Evolutionary conservation across 2,329 filamentous ascomycete genomes (phyloP).

Genomic region (Fusarium dimerum): DNA sequence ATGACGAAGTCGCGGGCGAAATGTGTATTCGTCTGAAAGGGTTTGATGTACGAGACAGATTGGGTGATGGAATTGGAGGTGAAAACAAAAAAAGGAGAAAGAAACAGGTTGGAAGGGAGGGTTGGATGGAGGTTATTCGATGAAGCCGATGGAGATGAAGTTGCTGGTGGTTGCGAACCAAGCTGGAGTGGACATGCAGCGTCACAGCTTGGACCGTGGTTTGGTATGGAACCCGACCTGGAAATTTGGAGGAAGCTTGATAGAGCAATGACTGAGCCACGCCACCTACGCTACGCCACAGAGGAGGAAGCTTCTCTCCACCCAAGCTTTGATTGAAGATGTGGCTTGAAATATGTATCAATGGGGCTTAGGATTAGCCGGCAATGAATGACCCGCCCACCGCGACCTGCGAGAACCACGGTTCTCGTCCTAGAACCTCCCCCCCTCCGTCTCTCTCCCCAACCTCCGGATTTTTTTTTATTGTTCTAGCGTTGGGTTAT

Average conservation of each 20-base stretch:
- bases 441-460: constrained; percentile 4
- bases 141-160: constrained; percentile 25
- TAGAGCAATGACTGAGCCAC: constrained; percentile 8
- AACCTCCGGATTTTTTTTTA: constrained; percentile 24
- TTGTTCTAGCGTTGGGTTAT: background rate
- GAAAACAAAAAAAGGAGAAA: constrained; percentile 3
- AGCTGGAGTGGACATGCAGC: constrained; percentile 27
- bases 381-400: constrained; percentile 17
- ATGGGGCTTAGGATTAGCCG: constrained; percentile 10
- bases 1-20: constrained; percentile 30
- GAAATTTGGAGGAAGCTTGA: constrained; percentile 8
- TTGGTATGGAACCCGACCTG: constrained; percentile 12
- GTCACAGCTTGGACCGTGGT: constrained; percentile 11
- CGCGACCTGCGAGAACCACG: background rate
- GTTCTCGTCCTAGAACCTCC: background rate
- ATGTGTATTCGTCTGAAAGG: constrained; percentile 6
- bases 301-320: constrained; percentile 3
- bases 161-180: constrained; percentile 33
- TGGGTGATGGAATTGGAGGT: constrained; percentile 4
- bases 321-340: background rate
- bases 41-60: constrained; percentile 8
- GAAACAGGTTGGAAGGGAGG: constrained; percentile 3
- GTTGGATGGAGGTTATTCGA: constrained; percentile 11
- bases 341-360: background rate
- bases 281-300: constrained; percentile 5